phyloP scores from a whole-genome alignment of 805 yeast genomes.

The Scheffersomyces ergatensis region DNA sequence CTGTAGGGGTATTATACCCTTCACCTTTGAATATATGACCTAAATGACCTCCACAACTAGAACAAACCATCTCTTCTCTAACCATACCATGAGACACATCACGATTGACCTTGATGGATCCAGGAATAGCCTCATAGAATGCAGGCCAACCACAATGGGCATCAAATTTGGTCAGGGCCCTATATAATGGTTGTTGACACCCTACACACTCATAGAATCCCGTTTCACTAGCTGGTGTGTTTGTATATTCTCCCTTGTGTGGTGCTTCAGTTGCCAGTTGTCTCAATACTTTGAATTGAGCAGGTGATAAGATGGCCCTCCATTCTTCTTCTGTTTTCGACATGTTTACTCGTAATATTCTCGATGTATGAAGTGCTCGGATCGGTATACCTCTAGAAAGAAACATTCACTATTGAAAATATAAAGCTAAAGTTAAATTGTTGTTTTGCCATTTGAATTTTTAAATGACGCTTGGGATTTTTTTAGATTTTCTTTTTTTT shows the following conservation, averaged over 20 bases:
- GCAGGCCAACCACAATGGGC: conserved; percentile 99
- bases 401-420: too few species aligned
- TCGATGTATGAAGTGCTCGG: not conserved
- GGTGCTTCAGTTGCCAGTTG: conserved; percentile 74
- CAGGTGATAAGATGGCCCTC: conserved; percentile 73
- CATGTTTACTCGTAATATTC: conserved; percentile 12
- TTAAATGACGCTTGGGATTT: too few species aligned
- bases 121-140: conserved; percentile 85
- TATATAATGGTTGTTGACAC: conserved; percentile 77
- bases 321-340: conserved; percentile 59
- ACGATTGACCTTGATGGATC: conserved; percentile 58
- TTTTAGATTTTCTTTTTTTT: too few species aligned
- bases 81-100: conserved; percentile 75
- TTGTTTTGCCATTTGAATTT: too few species aligned
- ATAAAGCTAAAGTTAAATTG: too few species aligned
- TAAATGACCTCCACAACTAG: conserved; percentile 86
- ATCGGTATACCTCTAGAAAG: too few species aligned
- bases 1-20: conserved; percentile 85
- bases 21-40: conserved; percentile 96
- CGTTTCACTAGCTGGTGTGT: conserved; percentile 44
- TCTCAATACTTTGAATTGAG: conserved; percentile 76
- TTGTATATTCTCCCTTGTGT: conserved; percentile 56
- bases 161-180: conserved; percentile 76
- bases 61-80: conserved; percentile 86
- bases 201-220: conserved; percentile 87